These are phyloP conservation scores for Asterophora parasitica DNA, from an alignment of 768 basidiomycete genomes.

Conservation along the genomic window DNA sequence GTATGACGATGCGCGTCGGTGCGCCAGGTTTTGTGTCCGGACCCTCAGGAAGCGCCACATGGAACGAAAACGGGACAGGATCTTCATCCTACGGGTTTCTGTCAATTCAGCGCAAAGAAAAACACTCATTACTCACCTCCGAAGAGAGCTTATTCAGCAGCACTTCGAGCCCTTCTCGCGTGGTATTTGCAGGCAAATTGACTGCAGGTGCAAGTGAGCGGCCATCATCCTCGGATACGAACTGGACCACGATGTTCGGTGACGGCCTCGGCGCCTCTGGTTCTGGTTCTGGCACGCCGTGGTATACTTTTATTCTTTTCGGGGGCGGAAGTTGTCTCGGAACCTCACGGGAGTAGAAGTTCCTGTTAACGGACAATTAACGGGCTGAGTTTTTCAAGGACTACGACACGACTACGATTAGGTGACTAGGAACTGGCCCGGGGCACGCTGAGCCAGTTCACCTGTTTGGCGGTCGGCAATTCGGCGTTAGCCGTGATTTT, in stretches of 20 bases:
- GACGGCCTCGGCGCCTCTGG: conserved; percentile 38
- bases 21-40: conserved; percentile 41
- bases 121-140: conserved; percentile 44
- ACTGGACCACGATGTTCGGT: conserved; percentile 83
- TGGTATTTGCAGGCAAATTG: conserved; percentile 83
- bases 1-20: conserved; percentile 77
- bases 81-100: conserved; percentile 61
- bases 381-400: neutral
- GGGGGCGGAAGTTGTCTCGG: conserved; percentile 86
- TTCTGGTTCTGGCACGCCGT: conserved; percentile 65
- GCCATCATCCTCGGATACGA: conserved; percentile 86
- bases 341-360: too few species aligned
- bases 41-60: conserved; percentile 67
- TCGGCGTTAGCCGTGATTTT: too few species aligned
- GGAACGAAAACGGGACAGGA: conserved; percentile 89
- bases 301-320: conserved; percentile 80
- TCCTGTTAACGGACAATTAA: conserved; percentile 72
- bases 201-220: conserved; percentile 79
- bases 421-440: too few species aligned
- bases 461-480: too few species aligned
- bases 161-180: conserved; percentile 76
- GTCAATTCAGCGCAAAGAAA: conserved; percentile 11
- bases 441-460: too few species aligned
- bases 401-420: too few species aligned
- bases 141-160: conserved; percentile 85